These are phyloP conservation scores for Fraxinus nigra DNA, from an alignment of 305 asterid species.

Conservation along the genomic window DNA sequence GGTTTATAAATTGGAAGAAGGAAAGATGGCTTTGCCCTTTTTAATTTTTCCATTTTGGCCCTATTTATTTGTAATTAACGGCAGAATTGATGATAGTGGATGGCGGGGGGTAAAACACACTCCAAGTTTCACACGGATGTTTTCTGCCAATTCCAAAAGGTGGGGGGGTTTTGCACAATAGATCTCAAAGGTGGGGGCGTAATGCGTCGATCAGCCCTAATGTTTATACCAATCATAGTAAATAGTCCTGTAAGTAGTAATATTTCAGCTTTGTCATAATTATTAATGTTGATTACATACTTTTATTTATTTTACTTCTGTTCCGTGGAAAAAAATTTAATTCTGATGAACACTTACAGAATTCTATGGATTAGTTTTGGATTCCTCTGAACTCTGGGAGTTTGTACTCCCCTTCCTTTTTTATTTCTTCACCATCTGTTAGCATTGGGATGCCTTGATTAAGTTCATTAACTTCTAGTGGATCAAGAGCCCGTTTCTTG, in stretches of 20 bases:
- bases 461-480: no score
- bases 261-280: neutral
- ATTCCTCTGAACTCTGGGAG: neutral
- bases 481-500: neutral
- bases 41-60: no score
- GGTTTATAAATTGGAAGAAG: slow-evolving; percentile 31
- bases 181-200: no score
- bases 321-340: neutral
- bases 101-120: no score
- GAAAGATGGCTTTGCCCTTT: no score
- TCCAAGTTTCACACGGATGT: no score
- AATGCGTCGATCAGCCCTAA: no score
- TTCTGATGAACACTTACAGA: neutral
- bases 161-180: no score
- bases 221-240: neutral
- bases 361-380: neutral
- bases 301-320: neutral
- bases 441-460: neutral
- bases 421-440: neutral
- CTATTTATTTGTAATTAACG: no score
- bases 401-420: neutral
- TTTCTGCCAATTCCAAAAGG: no score
- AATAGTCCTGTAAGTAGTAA: neutral
- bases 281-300: neutral
- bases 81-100: no score